These are phyloP conservation scores for Mrakia frigida DNA, from an alignment of 768 basidiomycete genomes.

Conservation along the genomic window DNA sequence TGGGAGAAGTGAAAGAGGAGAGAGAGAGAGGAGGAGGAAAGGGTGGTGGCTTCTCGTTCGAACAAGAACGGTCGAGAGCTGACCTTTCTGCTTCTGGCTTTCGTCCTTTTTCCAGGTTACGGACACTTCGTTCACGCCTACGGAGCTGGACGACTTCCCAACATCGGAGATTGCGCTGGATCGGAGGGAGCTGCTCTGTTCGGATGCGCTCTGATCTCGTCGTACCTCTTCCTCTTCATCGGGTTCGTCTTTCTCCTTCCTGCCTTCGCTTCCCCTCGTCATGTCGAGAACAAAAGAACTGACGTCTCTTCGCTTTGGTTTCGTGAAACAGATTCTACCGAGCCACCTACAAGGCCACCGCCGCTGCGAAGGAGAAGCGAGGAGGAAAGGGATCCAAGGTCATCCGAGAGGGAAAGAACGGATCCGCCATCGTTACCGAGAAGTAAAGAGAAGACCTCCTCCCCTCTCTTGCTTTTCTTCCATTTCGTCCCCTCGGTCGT, in stretches of 20 bases:
- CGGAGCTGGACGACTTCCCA: conserved; percentile 54
- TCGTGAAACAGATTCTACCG: conserved; percentile 64
- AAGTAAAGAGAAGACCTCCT: not conserved
- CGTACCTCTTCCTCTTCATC: conserved; percentile 91
- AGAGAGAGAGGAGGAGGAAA: not conserved
- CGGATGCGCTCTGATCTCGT: conserved; percentile 80
- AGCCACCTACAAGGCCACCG: conserved; percentile 69
- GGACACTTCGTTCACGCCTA: conserved; percentile 68
- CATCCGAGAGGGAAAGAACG: conserved; percentile 34
- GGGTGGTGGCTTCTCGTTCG: not conserved
- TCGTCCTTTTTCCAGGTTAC: conserved; percentile 52
- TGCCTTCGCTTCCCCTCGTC: too few species aligned
- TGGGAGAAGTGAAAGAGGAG: not conserved
- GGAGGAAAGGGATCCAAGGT: conserved; percentile 33
- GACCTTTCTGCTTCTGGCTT: not conserved
- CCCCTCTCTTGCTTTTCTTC: not conserved
- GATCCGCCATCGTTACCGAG: conserved; percentile 34
- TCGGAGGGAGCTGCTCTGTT: conserved; percentile 81
- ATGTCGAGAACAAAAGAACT: not conserved
- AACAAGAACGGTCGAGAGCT: not conserved
- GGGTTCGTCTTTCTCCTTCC: conserved; percentile 44
- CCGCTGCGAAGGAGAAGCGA: conserved; percentile 51
- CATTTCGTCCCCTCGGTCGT: not conserved
- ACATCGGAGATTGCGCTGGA: conserved; percentile 76
- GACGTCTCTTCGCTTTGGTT: conserved; percentile 20